Percentiles rank a stretch among this genome's conserved stretches.
Evolutionary conservation across 2,329 filamentous ascomycete genomes (phyloP).

Genomic region (Penicillium sp.): DNA sequence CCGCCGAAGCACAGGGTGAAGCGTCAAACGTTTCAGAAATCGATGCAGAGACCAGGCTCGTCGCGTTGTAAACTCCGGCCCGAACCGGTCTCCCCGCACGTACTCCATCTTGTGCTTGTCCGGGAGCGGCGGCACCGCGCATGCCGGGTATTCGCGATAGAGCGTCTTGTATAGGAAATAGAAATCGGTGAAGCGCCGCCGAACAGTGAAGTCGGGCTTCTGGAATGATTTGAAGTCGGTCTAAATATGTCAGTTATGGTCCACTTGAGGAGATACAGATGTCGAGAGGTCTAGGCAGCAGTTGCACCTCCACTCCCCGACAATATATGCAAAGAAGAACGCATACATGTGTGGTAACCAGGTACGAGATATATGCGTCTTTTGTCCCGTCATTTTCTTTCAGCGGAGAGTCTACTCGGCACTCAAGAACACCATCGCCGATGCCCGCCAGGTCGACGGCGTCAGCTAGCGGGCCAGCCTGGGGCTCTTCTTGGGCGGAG

Average conservation of each 20-base stretch:
- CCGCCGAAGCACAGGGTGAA: constrained; percentile 85
- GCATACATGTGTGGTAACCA: constrained; percentile 82
- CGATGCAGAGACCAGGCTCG: constrained; percentile 87
- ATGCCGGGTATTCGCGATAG: constrained; percentile 80
- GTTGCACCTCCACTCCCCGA: neutral
- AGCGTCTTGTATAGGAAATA: constrained; percentile 93
- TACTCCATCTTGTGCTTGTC: constrained; percentile 99
- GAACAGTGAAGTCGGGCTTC: constrained; percentile 71
- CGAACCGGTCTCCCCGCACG: constrained; percentile 92
- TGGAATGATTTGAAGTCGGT: constrained; percentile 94
- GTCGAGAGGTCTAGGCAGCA: constrained; percentile 18
- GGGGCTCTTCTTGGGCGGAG: constrained; percentile 45
- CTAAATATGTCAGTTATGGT: constrained; percentile 47
- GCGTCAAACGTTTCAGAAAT: constrained; percentile 79
- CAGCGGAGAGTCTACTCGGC: constrained; percentile 74
- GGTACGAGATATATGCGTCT: constrained; percentile 93
- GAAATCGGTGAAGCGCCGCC: constrained; percentile 95
- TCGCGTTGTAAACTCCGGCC: constrained; percentile 83
- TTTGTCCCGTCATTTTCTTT: constrained; percentile 97
- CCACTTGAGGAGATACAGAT: neutral
- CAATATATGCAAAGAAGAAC: constrained; percentile 12
- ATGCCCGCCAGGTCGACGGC: constrained; percentile 62
- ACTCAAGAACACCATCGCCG: constrained; percentile 73
- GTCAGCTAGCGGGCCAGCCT: constrained; percentile 51
- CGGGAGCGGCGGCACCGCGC: constrained; percentile 87